A percentile compares a stretch with the other conserved stretches of the same genome.
Evolutionary conservation across 148 eudicot species (phyloP).

Genomic region (Vaccinium myrtillus): DNA sequence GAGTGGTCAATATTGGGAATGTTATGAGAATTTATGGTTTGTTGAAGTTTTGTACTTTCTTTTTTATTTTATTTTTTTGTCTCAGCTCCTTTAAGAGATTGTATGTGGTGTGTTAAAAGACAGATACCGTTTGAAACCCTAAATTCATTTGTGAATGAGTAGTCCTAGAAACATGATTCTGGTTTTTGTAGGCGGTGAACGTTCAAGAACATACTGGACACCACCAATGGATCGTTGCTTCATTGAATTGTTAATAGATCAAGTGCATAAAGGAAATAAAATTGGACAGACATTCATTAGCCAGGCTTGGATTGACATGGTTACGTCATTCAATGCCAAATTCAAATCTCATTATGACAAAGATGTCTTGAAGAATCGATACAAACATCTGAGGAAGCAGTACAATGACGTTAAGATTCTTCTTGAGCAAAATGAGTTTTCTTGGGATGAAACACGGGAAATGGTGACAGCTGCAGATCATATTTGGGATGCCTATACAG

Average conservation of each 20-base stretch:
- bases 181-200: slow-evolving; percentile 28
- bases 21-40: neutral
- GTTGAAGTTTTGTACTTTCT: neutral
- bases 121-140: neutral
- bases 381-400: slow-evolving; percentile 37
- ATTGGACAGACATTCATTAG: slow-evolving; percentile 33
- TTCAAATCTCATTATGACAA: slow-evolving; percentile 30
- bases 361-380: slow-evolving; percentile 39
- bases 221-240: slow-evolving; percentile 37
- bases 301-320: slow-evolving; percentile 38
- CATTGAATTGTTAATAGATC: slow-evolving; percentile 35
- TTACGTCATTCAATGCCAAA: slow-evolving; percentile 31
- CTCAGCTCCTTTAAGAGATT: neutral
- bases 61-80: neutral
- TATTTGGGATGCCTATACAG: slow-evolving; percentile 33
- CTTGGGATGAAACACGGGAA: slow-evolving; percentile 37
- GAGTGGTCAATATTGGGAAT: neutral
- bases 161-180: neutral
- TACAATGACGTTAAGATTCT: slow-evolving; percentile 34
- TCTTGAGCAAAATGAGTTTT: slow-evolving; percentile 32
- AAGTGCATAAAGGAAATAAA: slow-evolving; percentile 36
- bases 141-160: neutral
- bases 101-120: neutral
- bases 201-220: slow-evolving; percentile 45
- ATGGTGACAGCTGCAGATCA: slow-evolving; percentile 38